Conservation (phyloP, 768 basidiomycete genomes). For the Neoboletus brunneissimus region DNA sequence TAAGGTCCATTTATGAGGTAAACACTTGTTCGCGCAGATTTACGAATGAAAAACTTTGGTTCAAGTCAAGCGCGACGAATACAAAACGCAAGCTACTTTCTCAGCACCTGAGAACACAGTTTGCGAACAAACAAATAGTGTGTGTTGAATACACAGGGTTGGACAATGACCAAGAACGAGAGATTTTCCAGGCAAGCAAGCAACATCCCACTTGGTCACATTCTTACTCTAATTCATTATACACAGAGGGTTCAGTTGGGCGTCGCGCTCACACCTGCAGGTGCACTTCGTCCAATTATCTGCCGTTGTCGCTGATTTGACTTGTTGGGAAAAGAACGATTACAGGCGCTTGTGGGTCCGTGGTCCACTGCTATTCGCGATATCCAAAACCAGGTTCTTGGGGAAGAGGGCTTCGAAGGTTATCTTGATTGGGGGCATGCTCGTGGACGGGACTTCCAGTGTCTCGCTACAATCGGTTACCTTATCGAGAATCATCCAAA, state of each 20-base stretch:
- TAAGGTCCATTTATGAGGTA: neutral
- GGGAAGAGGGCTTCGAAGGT: constrained; percentile 36
- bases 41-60: constrained; percentile 40
- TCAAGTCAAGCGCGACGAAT: constrained; percentile 23
- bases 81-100: constrained; percentile 34
- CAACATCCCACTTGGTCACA: neutral
- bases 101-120: constrained; percentile 34
- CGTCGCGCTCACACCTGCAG: constrained; percentile 48
- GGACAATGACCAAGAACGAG: constrained; percentile 54
- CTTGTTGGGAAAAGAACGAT: constrained; percentile 37
- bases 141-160: constrained; percentile 55
- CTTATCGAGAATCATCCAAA: constrained; percentile 33
- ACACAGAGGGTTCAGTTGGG: constrained; percentile 51
- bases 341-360: constrained; percentile 48
- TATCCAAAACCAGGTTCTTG: constrained; percentile 37
- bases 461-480: constrained; percentile 38
- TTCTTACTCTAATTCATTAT: neutral
- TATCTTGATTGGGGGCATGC: constrained; percentile 43
- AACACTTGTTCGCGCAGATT: constrained; percentile 13
- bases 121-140: constrained; percentile 45
- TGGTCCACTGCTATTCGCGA: constrained; percentile 43
- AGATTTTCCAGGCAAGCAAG: constrained; percentile 55
- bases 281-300: constrained; percentile 25
- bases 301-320: neutral
- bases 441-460: constrained; percentile 47